A percentile compares a stretch with the other conserved stretches of the same genome.
phyloP scores from a whole-genome alignment of 2,329 filamentous ascomycete genomes.

The Setomelanomma holmii region DNA sequence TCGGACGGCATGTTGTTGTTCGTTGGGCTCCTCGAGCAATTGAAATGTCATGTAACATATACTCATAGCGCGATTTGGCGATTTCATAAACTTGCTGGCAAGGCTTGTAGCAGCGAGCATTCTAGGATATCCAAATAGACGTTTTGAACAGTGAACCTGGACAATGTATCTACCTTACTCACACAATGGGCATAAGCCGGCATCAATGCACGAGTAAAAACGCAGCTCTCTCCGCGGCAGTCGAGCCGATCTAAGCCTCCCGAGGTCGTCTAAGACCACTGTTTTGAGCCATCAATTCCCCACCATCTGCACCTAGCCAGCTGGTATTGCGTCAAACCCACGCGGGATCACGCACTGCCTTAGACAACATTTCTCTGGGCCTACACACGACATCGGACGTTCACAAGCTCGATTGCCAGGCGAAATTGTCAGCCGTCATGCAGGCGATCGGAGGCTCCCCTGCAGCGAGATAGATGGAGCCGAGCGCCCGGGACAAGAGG shows the following conservation, averaged over 20 bases:
- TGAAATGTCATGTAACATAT: conserved; percentile 7
- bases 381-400: too few relatives aligned
- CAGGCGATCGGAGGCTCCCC: conserved; percentile 2
- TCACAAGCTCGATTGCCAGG: background rate
- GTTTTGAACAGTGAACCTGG: background rate
- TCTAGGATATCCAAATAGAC: conserved; percentile 8
- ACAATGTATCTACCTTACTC: too few relatives aligned
- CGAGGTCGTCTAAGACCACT: conserved; percentile 1
- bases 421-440: background rate
- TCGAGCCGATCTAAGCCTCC: conserved; percentile 1
- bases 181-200: too few relatives aligned
- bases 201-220: too few relatives aligned
- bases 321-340: conserved; percentile 16
- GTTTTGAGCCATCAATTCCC: background rate
- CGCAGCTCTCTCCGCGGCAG: background rate
- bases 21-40: conserved; percentile 7
- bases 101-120: conserved; percentile 7
- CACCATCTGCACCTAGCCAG: conserved; percentile 1
- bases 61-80: conserved; percentile 5
- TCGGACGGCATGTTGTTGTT: conserved; percentile 8
- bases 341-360: conserved; percentile 19
- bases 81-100: conserved; percentile 12
- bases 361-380: too few relatives aligned
- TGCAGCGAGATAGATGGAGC: background rate
- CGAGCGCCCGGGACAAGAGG: background rate